Percentiles rank a stretch among this genome's conserved stretches.
These are phyloP conservation scores for Coemansia sp. DNA, from an alignment of 192 early-diverging fungal genomes.

Conservation along the genomic window DNA sequence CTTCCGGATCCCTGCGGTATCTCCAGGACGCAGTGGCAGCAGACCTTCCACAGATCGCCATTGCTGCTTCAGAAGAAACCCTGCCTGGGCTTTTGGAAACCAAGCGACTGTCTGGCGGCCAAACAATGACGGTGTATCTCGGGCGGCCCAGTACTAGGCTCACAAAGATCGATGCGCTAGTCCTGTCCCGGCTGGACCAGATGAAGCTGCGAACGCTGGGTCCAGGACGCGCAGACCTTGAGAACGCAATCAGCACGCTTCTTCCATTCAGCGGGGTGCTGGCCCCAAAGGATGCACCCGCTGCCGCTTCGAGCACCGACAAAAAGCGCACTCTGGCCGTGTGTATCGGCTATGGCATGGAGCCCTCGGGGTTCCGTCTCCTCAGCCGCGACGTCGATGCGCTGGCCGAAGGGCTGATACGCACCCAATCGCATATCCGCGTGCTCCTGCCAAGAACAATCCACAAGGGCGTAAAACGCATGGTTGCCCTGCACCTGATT, in stretches of 20 bases:
- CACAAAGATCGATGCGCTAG: slow-evolving; percentile 33
- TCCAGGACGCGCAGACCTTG: slow-evolving; percentile 44
- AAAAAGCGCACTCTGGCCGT: slow-evolving; percentile 20
- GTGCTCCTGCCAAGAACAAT: slow-evolving; percentile 27
- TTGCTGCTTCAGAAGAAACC: slow-evolving; percentile 27
- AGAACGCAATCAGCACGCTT: slow-evolving; percentile 38
- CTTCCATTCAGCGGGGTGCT: slow-evolving; percentile 39
- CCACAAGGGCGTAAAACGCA: slow-evolving; percentile 17
- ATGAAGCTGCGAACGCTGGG: slow-evolving; percentile 39
- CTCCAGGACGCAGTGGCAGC: slow-evolving; percentile 7
- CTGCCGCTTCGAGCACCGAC: not conserved
- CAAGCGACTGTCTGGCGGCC: slow-evolving; percentile 12
- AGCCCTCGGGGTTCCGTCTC: slow-evolving; percentile 37
- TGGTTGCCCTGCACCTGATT: slow-evolving; percentile 30
- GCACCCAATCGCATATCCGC: slow-evolving; percentile 10
- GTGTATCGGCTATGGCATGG: slow-evolving; percentile 45
- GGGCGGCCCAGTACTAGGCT: slow-evolving; percentile 34
- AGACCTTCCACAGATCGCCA: slow-evolving; percentile 32
- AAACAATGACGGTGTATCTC: slow-evolving; percentile 23
- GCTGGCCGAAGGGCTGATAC: slow-evolving; percentile 27
- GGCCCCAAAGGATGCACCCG: not conserved
- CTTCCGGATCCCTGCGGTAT: slow-evolving; percentile 3
- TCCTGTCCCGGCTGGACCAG: slow-evolving; percentile 42
- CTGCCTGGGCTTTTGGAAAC: slow-evolving; percentile 40
- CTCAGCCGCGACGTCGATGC: slow-evolving; percentile 22